Conservation (phyloP, 345 rosid genomes). For the Boechera retrofracta region DNA sequence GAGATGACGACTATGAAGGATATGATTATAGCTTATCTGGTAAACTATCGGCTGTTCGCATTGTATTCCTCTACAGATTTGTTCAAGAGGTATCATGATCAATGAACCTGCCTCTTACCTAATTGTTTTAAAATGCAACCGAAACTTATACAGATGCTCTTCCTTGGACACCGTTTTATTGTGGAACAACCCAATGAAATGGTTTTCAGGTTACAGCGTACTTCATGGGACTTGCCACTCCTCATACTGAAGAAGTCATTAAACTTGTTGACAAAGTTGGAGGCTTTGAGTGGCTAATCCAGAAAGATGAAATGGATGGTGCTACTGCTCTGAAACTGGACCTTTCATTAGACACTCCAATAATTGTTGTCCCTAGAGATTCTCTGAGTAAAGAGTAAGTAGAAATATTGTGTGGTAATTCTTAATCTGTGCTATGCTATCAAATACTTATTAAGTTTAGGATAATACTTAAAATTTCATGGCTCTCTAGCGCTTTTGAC, state of each 20-base stretch:
- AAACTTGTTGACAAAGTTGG: constrained; percentile 98
- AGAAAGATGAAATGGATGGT: constrained; percentile 96
- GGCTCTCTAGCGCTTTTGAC: constrained; percentile 17
- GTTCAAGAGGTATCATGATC: constrained; percentile 80
- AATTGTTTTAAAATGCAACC: constrained; percentile 12
- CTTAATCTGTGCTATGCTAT: constrained; percentile 17
- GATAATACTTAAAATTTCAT: constrained; percentile 21
- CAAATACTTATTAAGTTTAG: constrained; percentile 18
- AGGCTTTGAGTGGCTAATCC: constrained; percentile 95
- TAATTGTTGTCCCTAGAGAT: constrained; percentile 85
- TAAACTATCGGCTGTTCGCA: constrained; percentile 91
- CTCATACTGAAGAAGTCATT: constrained; percentile 92
- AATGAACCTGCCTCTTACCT: constrained; percentile 26
- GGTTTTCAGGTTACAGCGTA: constrained; percentile 77
- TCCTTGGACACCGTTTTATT: constrained; percentile 32
- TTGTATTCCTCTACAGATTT: constrained; percentile 92
- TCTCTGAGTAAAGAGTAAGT: constrained; percentile 90
- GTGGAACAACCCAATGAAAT: constrained; percentile 32
- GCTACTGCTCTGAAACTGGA: constrained; percentile 92
- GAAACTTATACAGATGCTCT: constrained; percentile 7
- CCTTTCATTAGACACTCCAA: constrained; percentile 92
- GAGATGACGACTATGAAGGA: constrained; percentile 98
- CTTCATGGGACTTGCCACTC: constrained; percentile 95
- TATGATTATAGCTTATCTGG: constrained; percentile 91
- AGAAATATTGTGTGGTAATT: constrained; percentile 25